Conservation (phyloP, 2,329 filamentous ascomycete genomes). For the Ceratocystis alfenasii region DNA sequence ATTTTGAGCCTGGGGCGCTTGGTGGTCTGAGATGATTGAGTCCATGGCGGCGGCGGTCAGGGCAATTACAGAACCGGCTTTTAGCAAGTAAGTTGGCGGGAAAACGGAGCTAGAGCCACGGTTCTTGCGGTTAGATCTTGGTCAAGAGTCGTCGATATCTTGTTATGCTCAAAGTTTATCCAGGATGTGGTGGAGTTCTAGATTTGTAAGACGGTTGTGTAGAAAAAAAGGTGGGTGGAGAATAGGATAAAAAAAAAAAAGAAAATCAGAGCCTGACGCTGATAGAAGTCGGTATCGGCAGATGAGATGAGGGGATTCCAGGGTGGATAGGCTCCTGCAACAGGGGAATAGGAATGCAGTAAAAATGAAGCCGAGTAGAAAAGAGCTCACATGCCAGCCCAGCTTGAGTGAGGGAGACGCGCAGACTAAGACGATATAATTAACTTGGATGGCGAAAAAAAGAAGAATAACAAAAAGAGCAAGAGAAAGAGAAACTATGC, state of each 20-base stretch:
- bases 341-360: not conserved
- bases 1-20: slow-evolving; percentile 8
- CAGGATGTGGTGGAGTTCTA: not conserved
- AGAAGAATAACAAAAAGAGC: not conserved
- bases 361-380: not conserved
- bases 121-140: not conserved
- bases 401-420: not conserved
- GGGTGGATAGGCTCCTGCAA: not conserved
- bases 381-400: not conserved
- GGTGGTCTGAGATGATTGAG: slow-evolving; percentile 3
- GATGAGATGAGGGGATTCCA: not conserved
- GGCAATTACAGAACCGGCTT: not conserved
- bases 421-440: not conserved
- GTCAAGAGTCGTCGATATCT: not conserved
- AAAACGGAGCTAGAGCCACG: not conserved
- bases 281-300: not conserved
- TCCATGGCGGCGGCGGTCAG: not conserved
- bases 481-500: not conserved
- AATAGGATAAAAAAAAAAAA: not conserved
- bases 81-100: not conserved
- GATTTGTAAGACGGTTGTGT: not conserved
- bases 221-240: not conserved
- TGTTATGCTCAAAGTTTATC: not conserved
- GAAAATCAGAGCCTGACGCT: not conserved
- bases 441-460: not conserved